Base-by-base conservation (phyloP, 2,329 filamentous ascomycete genomes). In the Madurella fahalii region DNA sequence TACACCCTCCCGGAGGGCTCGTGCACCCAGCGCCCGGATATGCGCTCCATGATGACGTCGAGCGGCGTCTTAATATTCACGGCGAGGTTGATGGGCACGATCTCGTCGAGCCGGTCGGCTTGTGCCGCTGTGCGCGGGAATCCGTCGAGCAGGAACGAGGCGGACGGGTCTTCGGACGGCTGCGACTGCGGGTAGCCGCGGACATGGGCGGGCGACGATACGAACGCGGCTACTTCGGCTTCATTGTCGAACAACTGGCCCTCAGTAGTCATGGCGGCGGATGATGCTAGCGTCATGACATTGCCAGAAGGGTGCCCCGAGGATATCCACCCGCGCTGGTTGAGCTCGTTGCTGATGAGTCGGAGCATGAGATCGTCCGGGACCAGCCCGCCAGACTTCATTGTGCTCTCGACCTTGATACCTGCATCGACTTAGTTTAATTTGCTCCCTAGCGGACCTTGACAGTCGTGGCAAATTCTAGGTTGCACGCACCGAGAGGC, bases 81-180 rank as follows among this genome's bases (percentile, higher is more conserved):
- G 47, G 91, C 94, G 58, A 96, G 82, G 72, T 99, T 99, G 69
- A 99, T 92, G n/a, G 93, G 91, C 32, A 97, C 82, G 34, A 96
- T 79, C 44, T 77, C 74, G 68, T 95, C 91, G 46, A 97, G 81
- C 54, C 85, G 85, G 41, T 74, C 71, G 30, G 92, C 94, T 72
- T 99, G 94, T 2, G 76, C 68, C 1, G 89, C 87, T 7, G 90
- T 99, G 61, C 94, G 87, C 2, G 94, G 94, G 72, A 97, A 99
- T 15, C 94, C 94, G 69, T 99, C 94, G 50, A 99, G 86, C 60
- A 99, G 88, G 71, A 96, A 97, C 1, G 91, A 96, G 9, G 91
- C 90, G 1, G 83, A 76, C 0, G 91, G 88, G 59, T 87, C 80
- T 41, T 94, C 81, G 47, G 85, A 84, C 44, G 78, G 75, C 51